Evolutionary conservation across 192 early-diverging fungal species (phyloP).

Genomic region (Chytriomyces hyalinus): DNA sequence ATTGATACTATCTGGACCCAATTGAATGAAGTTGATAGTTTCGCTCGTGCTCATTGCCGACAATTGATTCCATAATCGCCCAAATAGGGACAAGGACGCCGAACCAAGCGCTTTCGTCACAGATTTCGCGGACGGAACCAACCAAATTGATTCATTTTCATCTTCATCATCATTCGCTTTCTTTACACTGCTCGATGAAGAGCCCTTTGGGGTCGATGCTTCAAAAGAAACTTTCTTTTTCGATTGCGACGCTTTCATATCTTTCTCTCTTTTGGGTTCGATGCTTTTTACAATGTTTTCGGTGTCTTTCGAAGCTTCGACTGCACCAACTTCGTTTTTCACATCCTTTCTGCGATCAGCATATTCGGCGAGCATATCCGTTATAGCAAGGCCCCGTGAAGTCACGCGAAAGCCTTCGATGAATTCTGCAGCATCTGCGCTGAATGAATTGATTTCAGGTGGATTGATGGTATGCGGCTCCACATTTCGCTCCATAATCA

Average conservation of each 20-base stretch:
- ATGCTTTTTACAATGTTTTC: not conserved
- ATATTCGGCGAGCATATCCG: conserved; percentile 3
- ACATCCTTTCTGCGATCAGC: not conserved
- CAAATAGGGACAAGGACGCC: conserved; percentile 4
- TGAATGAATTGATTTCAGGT: not conserved
- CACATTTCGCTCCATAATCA: conserved; percentile 1
- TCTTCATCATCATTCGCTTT: not conserved
- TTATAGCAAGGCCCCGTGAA: not conserved
- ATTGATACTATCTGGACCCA: not conserved
- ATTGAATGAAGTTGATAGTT: conserved; percentile 5
- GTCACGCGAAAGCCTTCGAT: conserved; percentile 10
- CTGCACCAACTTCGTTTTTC: not conserved
- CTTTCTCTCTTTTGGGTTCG: not conserved
- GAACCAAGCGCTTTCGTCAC: not conserved
- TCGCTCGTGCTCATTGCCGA: conserved; percentile 1
- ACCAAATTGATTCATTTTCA: conserved; percentile 6
- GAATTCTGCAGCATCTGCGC: not conserved
- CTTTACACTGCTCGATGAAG: not conserved
- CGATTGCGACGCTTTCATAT: not conserved
- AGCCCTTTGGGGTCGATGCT: not conserved
- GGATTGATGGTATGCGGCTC: not conserved
- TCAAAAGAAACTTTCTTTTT: not conserved
- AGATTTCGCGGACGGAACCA: conserved; percentile 20
- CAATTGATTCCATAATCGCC: too few relatives aligned
- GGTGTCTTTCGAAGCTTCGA: not conserved